Evolutionary conservation across 805 yeast species (phyloP), one percentile per base, ranked within the genome.

Genomic region (Pichia nanzhaoensis): DNA sequence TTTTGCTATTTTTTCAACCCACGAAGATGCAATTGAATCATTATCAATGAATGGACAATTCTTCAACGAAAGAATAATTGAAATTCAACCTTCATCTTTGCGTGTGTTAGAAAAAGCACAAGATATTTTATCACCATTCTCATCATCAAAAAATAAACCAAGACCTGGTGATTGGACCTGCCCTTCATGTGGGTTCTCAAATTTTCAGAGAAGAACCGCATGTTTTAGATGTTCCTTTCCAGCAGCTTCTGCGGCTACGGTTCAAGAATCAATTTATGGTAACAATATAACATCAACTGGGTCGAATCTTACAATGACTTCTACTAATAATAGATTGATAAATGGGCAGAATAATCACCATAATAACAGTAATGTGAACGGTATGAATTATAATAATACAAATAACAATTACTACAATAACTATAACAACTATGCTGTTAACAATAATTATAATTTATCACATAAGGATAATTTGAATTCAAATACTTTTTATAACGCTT

Each of bases 101-200:
- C 67, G 74, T 34, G 85, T 90, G 3, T 69, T 90, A 39, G 96
- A 87, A 52, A 75, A 79, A 49, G 95, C 96, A 1, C 84, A 79
- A 53, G 95, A 84, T 34, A 75, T 90, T 36, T 68, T 90, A 48
- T 74, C 86, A 0, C 88, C 95, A 3, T 90, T 90, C 66, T 95
- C 96, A 14, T 75, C 81, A 31, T 84, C 87, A 53, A 77, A 77
- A 50, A 89, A 90, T 64, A 74, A 93, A 55, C 95, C 96, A 19
- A 73, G 97, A 58, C 97, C 97, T 0, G 97, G 97, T 18, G 97
- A 90, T 61, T 90, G 97, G 97, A 86, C 85, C n/a, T 90, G 97
- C 64, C 95, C 96, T 21, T 81, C 90, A 6, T 90, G 97, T 70
- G 96, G 96, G 1, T 90, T 90, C 58, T 85, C 95, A 20, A 90